Base-by-base conservation (phyloP, 2,329 filamentous ascomycete genomes). In the Diaporthe batatas region DNA sequence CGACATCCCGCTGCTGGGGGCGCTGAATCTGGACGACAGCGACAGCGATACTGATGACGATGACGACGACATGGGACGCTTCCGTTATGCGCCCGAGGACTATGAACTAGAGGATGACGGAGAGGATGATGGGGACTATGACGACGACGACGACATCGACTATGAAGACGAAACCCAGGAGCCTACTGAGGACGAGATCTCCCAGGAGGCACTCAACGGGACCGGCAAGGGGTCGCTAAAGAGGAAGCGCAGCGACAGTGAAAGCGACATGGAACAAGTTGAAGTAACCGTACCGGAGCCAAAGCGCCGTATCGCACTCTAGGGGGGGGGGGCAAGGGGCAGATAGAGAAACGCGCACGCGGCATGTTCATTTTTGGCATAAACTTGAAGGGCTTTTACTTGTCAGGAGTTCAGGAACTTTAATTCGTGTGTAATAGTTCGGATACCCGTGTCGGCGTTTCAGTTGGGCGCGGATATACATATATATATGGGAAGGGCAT, bases 1-100 rank as follows among this genome's bases (percentile, higher is more conserved):
- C 47, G 83, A 86, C 72, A 83, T 86, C 73, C 85, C 85, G 53
- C 77, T 86, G 71, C 79, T 86, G 77, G 84, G 85, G 14, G 79
- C 83, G 8, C 77, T 86, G 72, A 82, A 82, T 68, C 84, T 86
- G 75, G 84, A 86, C 42, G 81, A 84, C 73, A 85, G 84, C 73
- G 80, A 79, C 39, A 83, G 81, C 57, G 83, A 84, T 62, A 83
- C 80, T 68, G 83, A 84, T 51, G 79, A 79, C 39, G 79, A 80
- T 58, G 73, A 79, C 69, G 53, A 39, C 44, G n/a, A 39, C 44
- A 23, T 53, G 76, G 78, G 68, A 73, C 77, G 70, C 74, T 75
- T 76, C 49, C 78, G 78, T 39, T 74, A 76, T 18, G 77, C 78
- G 18, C 76, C 77, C 10, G 73, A 75, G 54, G 75, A 79, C 10